phyloP scores from a whole-genome alignment of 345 rosid species.

The Passiflora organensis region DNA sequence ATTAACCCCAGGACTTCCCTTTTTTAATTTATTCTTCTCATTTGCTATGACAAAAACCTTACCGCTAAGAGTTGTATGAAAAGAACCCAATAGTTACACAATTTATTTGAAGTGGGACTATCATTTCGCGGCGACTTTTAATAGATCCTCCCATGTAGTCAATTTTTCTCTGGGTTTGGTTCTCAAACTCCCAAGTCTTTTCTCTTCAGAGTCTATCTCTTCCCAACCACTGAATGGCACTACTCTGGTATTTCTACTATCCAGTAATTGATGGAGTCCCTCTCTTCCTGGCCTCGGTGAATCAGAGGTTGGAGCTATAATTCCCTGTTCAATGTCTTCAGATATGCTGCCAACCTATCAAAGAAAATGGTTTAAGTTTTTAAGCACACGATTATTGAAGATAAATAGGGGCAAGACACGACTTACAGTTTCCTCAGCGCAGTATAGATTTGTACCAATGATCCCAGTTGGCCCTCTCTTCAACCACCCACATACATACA shows the following conservation, averaged over 20 bases:
- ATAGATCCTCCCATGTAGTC: conserved; percentile 48
- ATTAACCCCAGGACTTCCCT: too few species aligned
- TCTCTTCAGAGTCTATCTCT: conserved; percentile 70
- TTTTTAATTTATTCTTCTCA: too few species aligned
- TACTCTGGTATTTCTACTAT: conserved; percentile 33
- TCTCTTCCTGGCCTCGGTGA: conserved; percentile 53
- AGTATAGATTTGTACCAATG: conserved; percentile 78
- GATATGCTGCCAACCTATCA: conserved; percentile 67
- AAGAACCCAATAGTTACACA: too few species aligned
- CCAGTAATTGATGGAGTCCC: conserved; percentile 61
- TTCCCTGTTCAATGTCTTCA: conserved; percentile 58
- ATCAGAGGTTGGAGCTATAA: conserved; percentile 19
- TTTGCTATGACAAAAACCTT: too few species aligned
- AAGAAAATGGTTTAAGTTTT: conserved; percentile 2
- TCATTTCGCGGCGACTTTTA: conserved; percentile 33
- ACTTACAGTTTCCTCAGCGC: conserved; percentile 92
- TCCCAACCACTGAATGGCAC: conserved; percentile 66
- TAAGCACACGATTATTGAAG: not conserved
- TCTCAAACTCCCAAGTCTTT: conserved; percentile 50
- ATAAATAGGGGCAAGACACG: conserved; percentile 1
- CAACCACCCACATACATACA: conserved; percentile 93
- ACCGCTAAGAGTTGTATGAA: too few species aligned
- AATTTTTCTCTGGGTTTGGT: conserved; percentile 71
- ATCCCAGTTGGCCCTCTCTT: conserved; percentile 95
- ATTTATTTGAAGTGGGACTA: too few species aligned